Percentiles rank a stretch among this genome's conserved stretches.
Conservation (phyloP, 2,329 filamentous ascomycete genomes). For the Neofusicoccum cordaticola region DNA sequence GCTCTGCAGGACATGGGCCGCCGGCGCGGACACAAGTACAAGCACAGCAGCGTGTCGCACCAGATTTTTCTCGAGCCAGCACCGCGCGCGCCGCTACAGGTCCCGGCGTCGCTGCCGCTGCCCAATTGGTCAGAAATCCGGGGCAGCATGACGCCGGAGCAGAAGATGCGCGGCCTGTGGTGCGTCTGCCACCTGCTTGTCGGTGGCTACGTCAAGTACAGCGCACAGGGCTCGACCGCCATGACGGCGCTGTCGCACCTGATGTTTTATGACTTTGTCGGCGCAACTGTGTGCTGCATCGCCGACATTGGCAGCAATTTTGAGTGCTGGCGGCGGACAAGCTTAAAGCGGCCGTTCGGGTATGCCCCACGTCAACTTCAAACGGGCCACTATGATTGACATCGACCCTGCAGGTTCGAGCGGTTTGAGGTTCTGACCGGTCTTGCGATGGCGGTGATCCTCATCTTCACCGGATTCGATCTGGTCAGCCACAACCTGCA, state of each 20-base stretch:
- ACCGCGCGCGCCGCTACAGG: slow-evolving; percentile 76
- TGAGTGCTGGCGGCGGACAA: slow-evolving; percentile 93
- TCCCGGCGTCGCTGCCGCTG: slow-evolving; percentile 88
- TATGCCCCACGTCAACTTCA: slow-evolving; percentile 19
- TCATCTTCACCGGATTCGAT: slow-evolving; percentile 97
- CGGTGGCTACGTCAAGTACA: slow-evolving; percentile 81
- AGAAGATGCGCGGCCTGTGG: slow-evolving; percentile 81
- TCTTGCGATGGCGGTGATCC: slow-evolving; percentile 91
- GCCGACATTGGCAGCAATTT: slow-evolving; percentile 96
- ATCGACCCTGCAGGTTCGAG: slow-evolving; percentile 57
- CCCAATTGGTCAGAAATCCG: slow-evolving; percentile 87
- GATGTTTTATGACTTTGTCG: slow-evolving; percentile 92
- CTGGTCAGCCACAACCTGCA: slow-evolving; percentile 91
- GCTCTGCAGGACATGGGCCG: slow-evolving; percentile 74
- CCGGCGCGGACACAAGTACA: slow-evolving; percentile 93
- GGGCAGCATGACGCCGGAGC: slow-evolving; percentile 83
- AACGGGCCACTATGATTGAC: not conserved
- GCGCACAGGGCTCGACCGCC: slow-evolving; percentile 78
- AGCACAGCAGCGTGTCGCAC: slow-evolving; percentile 92
- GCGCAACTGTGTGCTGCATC: slow-evolving; percentile 83
- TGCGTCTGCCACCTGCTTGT: slow-evolving; percentile 83
- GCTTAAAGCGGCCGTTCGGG: slow-evolving; percentile 88
- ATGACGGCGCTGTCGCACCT: slow-evolving; percentile 91
- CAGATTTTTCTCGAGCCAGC: slow-evolving; percentile 95
- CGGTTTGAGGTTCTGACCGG: slow-evolving; percentile 90